These are phyloP conservation scores for Pseudopyricularia javanii DNA, from an alignment of 2,329 filamentous ascomycete genomes.

Conservation along the genomic window DNA sequence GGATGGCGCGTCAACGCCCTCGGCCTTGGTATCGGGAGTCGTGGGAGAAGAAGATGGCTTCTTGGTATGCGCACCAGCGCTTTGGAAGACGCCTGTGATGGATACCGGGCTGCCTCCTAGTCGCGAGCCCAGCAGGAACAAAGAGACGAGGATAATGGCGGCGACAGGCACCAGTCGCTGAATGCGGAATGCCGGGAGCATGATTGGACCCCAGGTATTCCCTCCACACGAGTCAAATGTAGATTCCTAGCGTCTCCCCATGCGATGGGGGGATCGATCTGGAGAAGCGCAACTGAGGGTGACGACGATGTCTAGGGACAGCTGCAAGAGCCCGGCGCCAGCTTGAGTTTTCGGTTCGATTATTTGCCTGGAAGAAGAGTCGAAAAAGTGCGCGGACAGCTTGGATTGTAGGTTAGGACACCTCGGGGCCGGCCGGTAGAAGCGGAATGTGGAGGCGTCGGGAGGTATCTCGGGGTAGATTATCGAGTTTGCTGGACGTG, in stretches of 20 bases:
- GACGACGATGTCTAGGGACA: no score
- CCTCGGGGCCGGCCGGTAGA: no score
- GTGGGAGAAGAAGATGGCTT: background rate
- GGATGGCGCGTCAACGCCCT: background rate
- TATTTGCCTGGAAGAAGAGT: no score
- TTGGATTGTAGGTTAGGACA: no score
- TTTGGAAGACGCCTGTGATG: background rate
- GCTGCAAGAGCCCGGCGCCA: no score
- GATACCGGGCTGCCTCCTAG: background rate
- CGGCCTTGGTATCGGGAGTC: background rate
- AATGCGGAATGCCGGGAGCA: background rate
- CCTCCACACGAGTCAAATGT: background rate
- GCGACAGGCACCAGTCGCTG: slow-evolving; percentile 1
- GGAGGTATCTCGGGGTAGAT: no score
- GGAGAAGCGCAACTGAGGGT: no score
- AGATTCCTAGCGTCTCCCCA: background rate
- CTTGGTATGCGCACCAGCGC: background rate
- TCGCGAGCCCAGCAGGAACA: background rate
- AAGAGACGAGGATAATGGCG: background rate
- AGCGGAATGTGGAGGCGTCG: no score
- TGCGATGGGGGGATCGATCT: background rate
- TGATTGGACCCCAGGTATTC: background rate
- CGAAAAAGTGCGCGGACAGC: no score
- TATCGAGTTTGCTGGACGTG: no score
- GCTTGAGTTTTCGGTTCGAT: no score